These are phyloP conservation scores for Casaregolazyma suthepensis DNA, from an alignment of 1,139 yeast genomes.

Conservation along the genomic window DNA sequence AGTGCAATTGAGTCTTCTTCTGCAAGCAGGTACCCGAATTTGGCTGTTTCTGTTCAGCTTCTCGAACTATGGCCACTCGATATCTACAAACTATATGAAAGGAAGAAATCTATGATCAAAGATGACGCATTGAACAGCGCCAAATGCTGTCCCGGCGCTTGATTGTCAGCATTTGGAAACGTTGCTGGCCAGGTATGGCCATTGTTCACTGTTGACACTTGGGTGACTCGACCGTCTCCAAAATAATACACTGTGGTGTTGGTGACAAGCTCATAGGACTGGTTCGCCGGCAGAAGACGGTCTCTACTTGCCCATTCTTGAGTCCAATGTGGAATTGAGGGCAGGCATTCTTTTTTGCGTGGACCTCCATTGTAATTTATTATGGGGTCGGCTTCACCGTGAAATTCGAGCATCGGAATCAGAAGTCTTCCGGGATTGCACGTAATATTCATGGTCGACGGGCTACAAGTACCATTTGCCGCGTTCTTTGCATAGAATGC, in stretches of 20 bases:
- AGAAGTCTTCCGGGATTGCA: constrained; percentile 6
- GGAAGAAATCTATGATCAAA: constrained; percentile 7
- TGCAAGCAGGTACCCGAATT: no score
- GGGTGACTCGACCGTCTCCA: constrained; percentile 4
- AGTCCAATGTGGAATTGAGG: constrained; percentile 7
- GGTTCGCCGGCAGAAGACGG: constrained; percentile 1
- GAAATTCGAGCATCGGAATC: constrained; percentile 9
- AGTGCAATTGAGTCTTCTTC: no score
- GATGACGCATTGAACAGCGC: constrained; percentile 8
- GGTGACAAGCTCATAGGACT: constrained; percentile 1
- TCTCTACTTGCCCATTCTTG: constrained; percentile 9
- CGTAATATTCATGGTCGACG: constrained; percentile 1
- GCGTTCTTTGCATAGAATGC: constrained; percentile 12
- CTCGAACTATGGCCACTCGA: neutral
- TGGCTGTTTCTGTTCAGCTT: no score
- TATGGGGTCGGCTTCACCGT: constrained; percentile 7
- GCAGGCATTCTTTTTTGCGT: constrained; percentile 6
- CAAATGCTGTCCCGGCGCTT: constrained; percentile 3
- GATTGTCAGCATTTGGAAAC: constrained; percentile 6
- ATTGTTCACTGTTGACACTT: constrained; percentile 5
- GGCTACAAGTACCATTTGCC: constrained; percentile 2
- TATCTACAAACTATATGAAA: neutral
- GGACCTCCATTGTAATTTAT: constrained; percentile 7
- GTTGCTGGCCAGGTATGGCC: constrained; percentile 12
- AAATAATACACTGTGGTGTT: constrained; percentile 4